A percentile compares a stretch with the other conserved stretches of the same genome.
Evolutionary conservation across 1,284 basidiomycete genomes (phyloP).

Genomic region (Cutaneotrichosporon sp.): DNA sequence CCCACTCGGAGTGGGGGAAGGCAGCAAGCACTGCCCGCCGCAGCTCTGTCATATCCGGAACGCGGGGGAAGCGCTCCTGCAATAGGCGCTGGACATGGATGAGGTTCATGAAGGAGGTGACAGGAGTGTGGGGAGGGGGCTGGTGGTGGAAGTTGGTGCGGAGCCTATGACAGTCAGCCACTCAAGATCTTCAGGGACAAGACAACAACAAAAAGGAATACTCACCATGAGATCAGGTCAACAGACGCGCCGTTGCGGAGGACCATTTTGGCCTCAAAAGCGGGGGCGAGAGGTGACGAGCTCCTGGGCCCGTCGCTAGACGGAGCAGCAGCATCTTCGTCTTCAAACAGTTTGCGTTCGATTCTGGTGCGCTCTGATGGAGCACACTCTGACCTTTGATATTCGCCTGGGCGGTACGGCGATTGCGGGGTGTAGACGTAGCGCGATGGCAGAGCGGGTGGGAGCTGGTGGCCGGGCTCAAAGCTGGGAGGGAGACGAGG

Average conservation of each 20-base stretch:
- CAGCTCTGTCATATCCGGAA: constrained; percentile 36
- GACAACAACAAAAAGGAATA: background rate
- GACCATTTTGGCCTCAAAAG: constrained; percentile 45
- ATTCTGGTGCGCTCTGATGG: constrained; percentile 30
- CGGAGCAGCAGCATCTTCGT: constrained; percentile 21
- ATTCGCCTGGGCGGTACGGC: constrained; percentile 34
- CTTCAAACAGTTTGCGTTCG: constrained; percentile 32
- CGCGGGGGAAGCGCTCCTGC: constrained; percentile 41
- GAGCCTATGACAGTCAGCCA: no score
- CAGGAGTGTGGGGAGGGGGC: constrained; percentile 31
- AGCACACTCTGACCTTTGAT: constrained; percentile 31
- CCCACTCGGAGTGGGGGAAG: constrained; percentile 41
- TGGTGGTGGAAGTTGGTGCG: constrained; percentile 45
- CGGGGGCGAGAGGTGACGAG: constrained; percentile 32
- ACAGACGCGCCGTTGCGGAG: constrained; percentile 40
- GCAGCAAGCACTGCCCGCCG: constrained; percentile 38
- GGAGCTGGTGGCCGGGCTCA: constrained; percentile 18
- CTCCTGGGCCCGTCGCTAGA: constrained; percentile 11
- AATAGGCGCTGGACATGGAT: constrained; percentile 38
- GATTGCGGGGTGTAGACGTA: constrained; percentile 27
- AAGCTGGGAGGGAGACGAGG: constrained; percentile 17
- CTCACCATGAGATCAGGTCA: constrained; percentile 43
- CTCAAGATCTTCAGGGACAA: no score
- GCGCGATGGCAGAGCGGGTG: constrained; percentile 26
- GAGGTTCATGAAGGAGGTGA: constrained; percentile 38